Percentiles rank a stretch among this genome's conserved stretches.
Evolutionary conservation across 345 rosid species (phyloP).

Genomic region (Raphanus sativus): DNA sequence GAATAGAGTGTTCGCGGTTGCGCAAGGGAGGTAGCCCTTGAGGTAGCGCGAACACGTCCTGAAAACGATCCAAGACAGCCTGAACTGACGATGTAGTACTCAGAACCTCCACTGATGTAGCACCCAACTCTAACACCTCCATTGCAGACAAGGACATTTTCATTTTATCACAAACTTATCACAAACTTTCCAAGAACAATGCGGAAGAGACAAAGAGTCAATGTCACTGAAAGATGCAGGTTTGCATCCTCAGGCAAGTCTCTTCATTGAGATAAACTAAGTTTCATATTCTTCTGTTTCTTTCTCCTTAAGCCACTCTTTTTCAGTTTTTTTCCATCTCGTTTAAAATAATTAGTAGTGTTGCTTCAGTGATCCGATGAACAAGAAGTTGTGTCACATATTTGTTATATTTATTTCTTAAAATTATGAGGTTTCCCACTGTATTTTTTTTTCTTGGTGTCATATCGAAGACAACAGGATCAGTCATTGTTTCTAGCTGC

Average conservation of each 20-base stretch:
- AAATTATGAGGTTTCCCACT: background rate
- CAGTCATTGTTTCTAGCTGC: too few relatives aligned
- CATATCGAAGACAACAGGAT: too few relatives aligned
- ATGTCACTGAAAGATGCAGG: constrained; percentile 79
- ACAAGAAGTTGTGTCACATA: constrained; percentile 14
- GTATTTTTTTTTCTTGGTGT: background rate
- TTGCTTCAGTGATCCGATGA: constrained; percentile 15
- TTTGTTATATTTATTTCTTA: constrained; percentile 6
- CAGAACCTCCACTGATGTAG: too few relatives aligned
- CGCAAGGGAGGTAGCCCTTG: background rate
- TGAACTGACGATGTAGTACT: background rate
- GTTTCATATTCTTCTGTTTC: background rate
- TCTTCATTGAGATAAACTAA: constrained; percentile 86
- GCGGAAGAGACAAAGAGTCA: constrained; percentile 58
- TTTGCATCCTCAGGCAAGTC: constrained; percentile 98
- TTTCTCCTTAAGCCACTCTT: background rate
- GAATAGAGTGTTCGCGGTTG: background rate
- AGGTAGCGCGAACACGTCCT: background rate
- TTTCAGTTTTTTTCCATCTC: background rate
- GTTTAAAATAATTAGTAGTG: constrained; percentile 21
- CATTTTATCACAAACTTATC: too few relatives aligned
- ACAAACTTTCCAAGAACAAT: constrained; percentile 84
- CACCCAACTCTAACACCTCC: too few relatives aligned
- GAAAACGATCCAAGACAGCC: too few relatives aligned
- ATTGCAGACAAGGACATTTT: too few relatives aligned